Conservation (phyloP, 352 stramenopile genomes). For the Phytophthora lateralis region DNA sequence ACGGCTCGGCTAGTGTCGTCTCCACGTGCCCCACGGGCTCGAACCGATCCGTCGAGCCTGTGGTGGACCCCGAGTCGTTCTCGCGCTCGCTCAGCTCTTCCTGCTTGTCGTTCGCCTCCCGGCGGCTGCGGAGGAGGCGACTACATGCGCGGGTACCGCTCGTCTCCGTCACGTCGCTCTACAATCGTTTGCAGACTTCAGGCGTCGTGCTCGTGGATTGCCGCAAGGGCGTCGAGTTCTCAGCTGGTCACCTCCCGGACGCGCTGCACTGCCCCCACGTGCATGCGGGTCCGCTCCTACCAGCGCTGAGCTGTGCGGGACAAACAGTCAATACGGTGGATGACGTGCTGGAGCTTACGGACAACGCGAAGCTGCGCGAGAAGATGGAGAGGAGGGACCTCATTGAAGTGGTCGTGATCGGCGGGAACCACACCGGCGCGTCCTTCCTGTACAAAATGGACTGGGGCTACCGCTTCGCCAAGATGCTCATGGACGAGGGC, state of each 20-base stretch:
- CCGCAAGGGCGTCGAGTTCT: conserved; percentile 56
- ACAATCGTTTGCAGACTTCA: conserved; percentile 73
- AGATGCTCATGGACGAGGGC: conserved; percentile 64
- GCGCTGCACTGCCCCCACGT: conserved; percentile 60
- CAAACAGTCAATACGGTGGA: conserved; percentile 48
- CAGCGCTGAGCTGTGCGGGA: conserved; percentile 27
- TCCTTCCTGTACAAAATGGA: conserved; percentile 67
- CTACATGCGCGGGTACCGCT: conserved; percentile 51
- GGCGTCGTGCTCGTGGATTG: conserved; percentile 75
- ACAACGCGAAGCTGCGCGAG: conserved; percentile 40
- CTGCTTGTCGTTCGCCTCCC: conserved; percentile 32
- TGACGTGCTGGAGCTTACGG: conserved; percentile 47
- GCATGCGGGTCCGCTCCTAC: conserved; percentile 21
- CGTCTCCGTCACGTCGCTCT: conserved; percentile 72
- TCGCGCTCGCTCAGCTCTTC: conserved; percentile 26
- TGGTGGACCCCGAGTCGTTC: conserved; percentile 10
- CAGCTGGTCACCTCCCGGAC: conserved; percentile 44
- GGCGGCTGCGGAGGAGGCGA: conserved; percentile 31
- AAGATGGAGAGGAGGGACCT: conserved; percentile 66
- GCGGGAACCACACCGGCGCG: conserved; percentile 50
- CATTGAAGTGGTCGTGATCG: conserved; percentile 76
- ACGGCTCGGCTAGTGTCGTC: conserved; percentile 28
- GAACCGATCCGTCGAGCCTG: conserved; percentile 26
- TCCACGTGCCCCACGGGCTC: conserved; percentile 37
- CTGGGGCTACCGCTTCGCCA: conserved; percentile 72